Percentiles rank a stretch among this genome's conserved stretches.
Evolutionary conservation across 306 rosid species (phyloP).

Genomic region (Quercus suber): DNA sequence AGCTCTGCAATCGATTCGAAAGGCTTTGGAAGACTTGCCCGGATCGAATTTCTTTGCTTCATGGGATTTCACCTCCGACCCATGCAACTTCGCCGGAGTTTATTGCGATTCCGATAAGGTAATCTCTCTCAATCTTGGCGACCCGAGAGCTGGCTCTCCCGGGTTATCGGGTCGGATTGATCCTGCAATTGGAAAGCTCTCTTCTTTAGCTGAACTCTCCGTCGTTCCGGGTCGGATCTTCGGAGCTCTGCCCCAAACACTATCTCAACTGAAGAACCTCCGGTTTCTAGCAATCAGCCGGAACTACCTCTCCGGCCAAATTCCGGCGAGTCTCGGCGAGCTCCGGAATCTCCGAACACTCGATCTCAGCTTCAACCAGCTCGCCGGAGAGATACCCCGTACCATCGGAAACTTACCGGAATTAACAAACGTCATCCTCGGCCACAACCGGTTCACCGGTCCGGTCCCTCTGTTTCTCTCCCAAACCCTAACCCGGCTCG

Average conservation of each 20-base stretch:
- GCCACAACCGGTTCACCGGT: conserved; percentile 83
- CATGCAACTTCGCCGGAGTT: conserved; percentile 89
- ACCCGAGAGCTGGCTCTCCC: conserved; percentile 79
- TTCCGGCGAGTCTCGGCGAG: conserved; percentile 56
- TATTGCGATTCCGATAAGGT: conserved; percentile 78
- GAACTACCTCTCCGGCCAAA: conserved; percentile 80
- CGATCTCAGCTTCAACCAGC: conserved; percentile 85
- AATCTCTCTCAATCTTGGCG: conserved; percentile 88
- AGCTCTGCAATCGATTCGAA: conserved; percentile 80
- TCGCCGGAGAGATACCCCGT: conserved; percentile 67
- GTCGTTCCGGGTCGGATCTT: conserved; percentile 83
- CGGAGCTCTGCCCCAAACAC: conserved; percentile 57
- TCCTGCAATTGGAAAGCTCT: conserved; percentile 70
- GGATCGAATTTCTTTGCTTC: conserved; percentile 78
- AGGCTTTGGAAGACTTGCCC: conserved; percentile 69
- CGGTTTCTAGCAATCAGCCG: conserved; percentile 82
- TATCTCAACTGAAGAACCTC: conserved; percentile 55
- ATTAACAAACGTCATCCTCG: conserved; percentile 71
- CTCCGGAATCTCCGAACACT: conserved; percentile 58
- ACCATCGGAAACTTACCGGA: conserved; percentile 62
- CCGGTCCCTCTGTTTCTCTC: conserved; percentile 69
- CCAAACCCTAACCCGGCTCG: conserved; percentile 62
- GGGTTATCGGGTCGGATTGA: conserved; percentile 80
- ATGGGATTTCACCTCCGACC: conserved; percentile 98
- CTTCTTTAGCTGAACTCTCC: conserved; percentile 75